A percentile compares a stretch with the other conserved stretches of the same genome.
phyloP scores from a whole-genome alignment of 345 rosid species.

The Ceriops tagal region DNA sequence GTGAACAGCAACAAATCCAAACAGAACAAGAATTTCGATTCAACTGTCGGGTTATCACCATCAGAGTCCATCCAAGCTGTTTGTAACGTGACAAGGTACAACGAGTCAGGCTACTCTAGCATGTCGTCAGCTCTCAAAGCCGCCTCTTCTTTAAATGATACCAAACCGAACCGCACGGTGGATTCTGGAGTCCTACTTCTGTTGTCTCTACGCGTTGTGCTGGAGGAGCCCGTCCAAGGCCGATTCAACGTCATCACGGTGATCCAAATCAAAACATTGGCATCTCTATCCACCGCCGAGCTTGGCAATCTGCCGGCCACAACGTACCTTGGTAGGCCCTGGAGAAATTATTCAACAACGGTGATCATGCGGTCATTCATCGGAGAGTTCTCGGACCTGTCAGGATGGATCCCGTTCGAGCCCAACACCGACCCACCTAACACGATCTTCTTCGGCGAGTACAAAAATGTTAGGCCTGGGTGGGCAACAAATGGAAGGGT shows the following conservation, averaged over 20 bases:
- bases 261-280: slow-evolving; percentile 40
- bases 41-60: background rate
- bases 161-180: slow-evolving; percentile 2
- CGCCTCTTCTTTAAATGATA: slow-evolving; percentile 4
- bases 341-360: slow-evolving; percentile 38
- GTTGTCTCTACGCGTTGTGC: slow-evolving; percentile 52
- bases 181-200: slow-evolving; percentile 47
- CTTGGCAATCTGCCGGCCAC: slow-evolving; percentile 10
- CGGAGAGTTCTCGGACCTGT: slow-evolving; percentile 25
- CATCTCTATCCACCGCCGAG: slow-evolving; percentile 22
- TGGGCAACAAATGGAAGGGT: slow-evolving; percentile 17
- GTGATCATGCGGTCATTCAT: slow-evolving; percentile 29
- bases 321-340: slow-evolving; percentile 41
- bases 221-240: slow-evolving; percentile 33
- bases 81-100: slow-evolving; percentile 28
- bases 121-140: slow-evolving; percentile 19
- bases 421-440: slow-evolving; percentile 17
- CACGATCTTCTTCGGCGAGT: slow-evolving; percentile 30
- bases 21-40: background rate
- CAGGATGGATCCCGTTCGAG: slow-evolving; percentile 35
- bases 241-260: slow-evolving; percentile 27
- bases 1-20: background rate
- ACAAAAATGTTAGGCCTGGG: slow-evolving; percentile 34
- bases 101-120: slow-evolving; percentile 29
- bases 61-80: slow-evolving; percentile 17